These are phyloP conservation scores for Pilatotrama ljubarskyi DNA, from an alignment of 768 basidiomycete genomes.

Conservation along the genomic window DNA sequence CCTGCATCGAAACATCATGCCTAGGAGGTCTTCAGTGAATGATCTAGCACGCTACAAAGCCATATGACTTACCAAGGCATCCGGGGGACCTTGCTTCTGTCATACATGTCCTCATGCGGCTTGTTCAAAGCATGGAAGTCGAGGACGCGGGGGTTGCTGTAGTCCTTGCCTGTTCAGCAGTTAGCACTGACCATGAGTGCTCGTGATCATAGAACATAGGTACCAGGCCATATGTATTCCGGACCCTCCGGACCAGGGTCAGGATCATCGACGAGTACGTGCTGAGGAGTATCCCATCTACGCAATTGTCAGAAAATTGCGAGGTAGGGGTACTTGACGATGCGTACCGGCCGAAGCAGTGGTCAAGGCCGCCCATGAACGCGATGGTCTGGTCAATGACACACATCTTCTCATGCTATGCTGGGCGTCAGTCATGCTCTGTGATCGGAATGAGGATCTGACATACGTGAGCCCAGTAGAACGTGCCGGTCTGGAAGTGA, in stretches of 20 bases:
- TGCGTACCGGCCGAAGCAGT: conserved; percentile 81
- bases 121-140: conserved; percentile 89
- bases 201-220: conserved; percentile 6
- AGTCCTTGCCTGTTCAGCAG: conserved; percentile 76
- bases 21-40: conserved; percentile 38
- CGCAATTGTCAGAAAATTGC: neutral
- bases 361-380: conserved; percentile 96
- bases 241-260: conserved; percentile 55
- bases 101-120: conserved; percentile 94
- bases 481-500: conserved; percentile 95
- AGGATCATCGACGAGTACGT: conserved; percentile 83
- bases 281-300: conserved; percentile 97
- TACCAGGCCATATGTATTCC: conserved; percentile 86
- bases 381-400: conserved; percentile 97
- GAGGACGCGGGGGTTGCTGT: conserved; percentile 82
- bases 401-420: conserved; percentile 94
- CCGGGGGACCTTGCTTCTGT: conserved; percentile 81
- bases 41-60: neutral
- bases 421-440: neutral
- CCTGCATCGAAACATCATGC: conserved; percentile 97
- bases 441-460: neutral
- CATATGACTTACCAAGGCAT: conserved; percentile 99
- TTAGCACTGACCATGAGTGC: neutral
- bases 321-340: neutral
- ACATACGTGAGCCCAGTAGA: conserved; percentile 97